Percentiles rank a stretch among this genome's conserved stretches.
phyloP scores from a whole-genome alignment of 2,329 filamentous ascomycete genomes.

The Paracoccidioides lutzii region DNA sequence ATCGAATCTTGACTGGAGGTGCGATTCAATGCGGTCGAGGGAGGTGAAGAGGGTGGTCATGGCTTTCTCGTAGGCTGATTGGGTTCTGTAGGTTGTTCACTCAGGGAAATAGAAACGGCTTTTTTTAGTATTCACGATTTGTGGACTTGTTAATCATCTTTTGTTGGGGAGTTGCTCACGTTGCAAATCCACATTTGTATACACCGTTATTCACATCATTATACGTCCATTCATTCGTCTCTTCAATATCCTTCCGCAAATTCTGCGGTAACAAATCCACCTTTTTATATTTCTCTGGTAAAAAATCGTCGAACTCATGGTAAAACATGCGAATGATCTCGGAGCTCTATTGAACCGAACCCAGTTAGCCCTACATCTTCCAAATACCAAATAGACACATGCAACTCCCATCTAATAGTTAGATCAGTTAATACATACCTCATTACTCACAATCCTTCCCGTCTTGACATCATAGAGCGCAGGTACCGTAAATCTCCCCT shows the following conservation, averaged over 20 bases:
- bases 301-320: slow-evolving; percentile 60
- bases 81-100: slow-evolving; percentile 33
- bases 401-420: too few relatives aligned
- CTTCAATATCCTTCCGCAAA: slow-evolving; percentile 58
- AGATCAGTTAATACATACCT: slow-evolving; percentile 36
- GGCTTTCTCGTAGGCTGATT: slow-evolving; percentile 68
- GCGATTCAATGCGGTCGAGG: slow-evolving; percentile 62
- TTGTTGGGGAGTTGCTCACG: slow-evolving; percentile 18
- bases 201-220: slow-evolving; percentile 42
- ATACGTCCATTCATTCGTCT: slow-evolving; percentile 70
- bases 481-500: slow-evolving; percentile 75
- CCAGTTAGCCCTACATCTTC: not conserved
- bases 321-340: slow-evolving; percentile 91
- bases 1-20: slow-evolving; percentile 61
- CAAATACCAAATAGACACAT: too few relatives aligned
- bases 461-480: slow-evolving; percentile 61
- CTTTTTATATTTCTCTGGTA: slow-evolving; percentile 46
- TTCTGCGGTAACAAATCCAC: slow-evolving; percentile 55
- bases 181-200: slow-evolving; percentile 63
- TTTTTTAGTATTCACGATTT: not conserved
- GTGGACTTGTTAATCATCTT: not conserved
- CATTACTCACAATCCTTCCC: slow-evolving; percentile 74
- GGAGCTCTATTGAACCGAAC: slow-evolving; percentile 37
- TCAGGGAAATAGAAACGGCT: not conserved
- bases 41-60: slow-evolving; percentile 59